phyloP scores from a whole-genome alignment of 2,329 filamentous ascomycete species.

The Neonectria magnoliae region DNA sequence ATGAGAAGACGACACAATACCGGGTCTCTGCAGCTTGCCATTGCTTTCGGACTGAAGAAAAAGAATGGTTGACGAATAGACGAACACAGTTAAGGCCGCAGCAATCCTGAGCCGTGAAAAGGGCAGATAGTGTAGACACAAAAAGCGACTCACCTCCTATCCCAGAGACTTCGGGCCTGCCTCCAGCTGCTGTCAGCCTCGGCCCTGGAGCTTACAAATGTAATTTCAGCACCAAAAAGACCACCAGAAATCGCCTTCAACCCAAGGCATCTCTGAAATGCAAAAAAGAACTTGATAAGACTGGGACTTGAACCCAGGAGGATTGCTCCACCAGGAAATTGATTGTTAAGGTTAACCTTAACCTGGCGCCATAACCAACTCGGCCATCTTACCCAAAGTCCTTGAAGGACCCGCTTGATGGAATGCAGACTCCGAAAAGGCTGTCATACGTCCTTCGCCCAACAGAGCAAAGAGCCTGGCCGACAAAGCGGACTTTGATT shows the following conservation, averaged over 20 bases:
- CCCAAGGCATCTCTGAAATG: too few relatives aligned
- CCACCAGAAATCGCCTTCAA: not conserved
- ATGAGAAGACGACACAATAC: not conserved
- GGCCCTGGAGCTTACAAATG: not conserved
- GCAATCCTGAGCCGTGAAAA: not conserved
- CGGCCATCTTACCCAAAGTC: constrained; percentile 40
- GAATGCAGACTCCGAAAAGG: rapidly evolving
- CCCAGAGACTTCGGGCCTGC: not conserved
- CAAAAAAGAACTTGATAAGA: constrained; percentile 38
- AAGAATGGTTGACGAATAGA: not conserved
- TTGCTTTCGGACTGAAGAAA: not conserved
- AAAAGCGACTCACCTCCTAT: not conserved
- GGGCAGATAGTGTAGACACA: not conserved
- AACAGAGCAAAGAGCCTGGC: not conserved
- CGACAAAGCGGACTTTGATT: not conserved
- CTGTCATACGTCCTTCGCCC: not conserved
- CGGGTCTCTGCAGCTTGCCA: not conserved
- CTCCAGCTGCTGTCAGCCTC: not conserved
- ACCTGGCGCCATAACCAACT: constrained; percentile 45
- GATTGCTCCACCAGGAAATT: constrained; percentile 44
- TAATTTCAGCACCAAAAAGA: not conserved
- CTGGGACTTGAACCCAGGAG: constrained; percentile 45
- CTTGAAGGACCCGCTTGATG: constrained; percentile 21
- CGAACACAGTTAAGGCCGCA: not conserved
- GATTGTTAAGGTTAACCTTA: constrained; percentile 44